A percentile compares a stretch with the other conserved stretches of the same genome.
phyloP scores from a whole-genome alignment of 257 asterid species.

The Perilla frutescens region DNA sequence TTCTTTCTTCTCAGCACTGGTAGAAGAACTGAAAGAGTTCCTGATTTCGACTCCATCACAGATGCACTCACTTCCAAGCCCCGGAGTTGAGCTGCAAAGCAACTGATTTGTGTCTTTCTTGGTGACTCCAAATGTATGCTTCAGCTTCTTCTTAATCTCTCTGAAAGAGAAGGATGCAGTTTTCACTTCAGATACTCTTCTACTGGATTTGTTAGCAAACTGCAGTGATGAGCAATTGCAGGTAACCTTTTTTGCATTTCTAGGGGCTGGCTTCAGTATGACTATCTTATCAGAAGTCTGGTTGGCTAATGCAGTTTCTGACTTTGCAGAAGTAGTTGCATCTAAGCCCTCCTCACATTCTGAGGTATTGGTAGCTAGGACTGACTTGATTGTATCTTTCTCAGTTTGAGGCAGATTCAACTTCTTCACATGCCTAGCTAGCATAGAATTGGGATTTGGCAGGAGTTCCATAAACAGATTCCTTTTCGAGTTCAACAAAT shows the following conservation, averaged over 20 bases:
- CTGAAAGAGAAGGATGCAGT: constrained; percentile 52
- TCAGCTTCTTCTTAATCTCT: constrained; percentile 66
- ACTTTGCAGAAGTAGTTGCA: too few relatives aligned
- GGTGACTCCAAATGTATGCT: constrained; percentile 54
- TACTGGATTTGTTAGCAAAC: constrained; percentile 33
- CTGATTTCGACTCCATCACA: constrained; percentile 31
- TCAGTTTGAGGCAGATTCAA: constrained; percentile 27
- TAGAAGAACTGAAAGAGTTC: constrained; percentile 31
- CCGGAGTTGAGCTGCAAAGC: background rate
- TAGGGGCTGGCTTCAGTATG: constrained; percentile 55
- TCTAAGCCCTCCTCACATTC: background rate
- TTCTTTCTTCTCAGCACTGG: constrained; percentile 33
- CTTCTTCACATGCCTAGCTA: constrained; percentile 14
- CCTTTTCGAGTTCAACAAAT: constrained; percentile 53
- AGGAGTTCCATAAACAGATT: constrained; percentile 51
- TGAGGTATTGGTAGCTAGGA: background rate
- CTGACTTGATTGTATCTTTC: constrained; percentile 19
- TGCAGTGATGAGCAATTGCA: constrained; percentile 63
- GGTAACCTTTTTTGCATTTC: constrained; percentile 35
- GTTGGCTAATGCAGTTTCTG: too few relatives aligned
- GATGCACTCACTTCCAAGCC: constrained; percentile 26
- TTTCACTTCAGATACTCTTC: constrained; percentile 42
- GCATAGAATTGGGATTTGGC: constrained; percentile 47
- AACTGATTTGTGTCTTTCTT: constrained; percentile 28
- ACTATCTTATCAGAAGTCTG: constrained; percentile 56